Conservation (phyloP, 371 early-diverging fungal species). For the Rhizopus sp. region DNA sequence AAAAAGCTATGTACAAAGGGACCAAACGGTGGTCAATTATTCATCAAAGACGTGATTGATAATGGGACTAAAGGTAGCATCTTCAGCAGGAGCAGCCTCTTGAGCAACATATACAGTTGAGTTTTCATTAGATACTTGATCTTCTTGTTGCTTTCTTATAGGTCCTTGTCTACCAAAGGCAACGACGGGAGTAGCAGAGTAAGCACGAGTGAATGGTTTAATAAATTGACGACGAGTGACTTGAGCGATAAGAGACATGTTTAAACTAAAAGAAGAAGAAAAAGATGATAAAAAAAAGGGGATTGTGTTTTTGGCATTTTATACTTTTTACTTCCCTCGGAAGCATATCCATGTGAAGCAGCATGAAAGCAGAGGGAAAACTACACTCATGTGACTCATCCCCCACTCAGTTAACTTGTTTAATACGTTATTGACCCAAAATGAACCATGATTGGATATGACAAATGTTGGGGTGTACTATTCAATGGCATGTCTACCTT, state of each 20-base stretch:
- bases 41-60: conserved; percentile 30
- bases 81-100: conserved; percentile 18
- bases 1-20: conserved; percentile 6
- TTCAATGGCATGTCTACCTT: too few relatives aligned
- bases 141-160: conserved; percentile 2
- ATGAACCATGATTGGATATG: background rate
- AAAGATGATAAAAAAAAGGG: background rate
- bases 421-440: background rate
- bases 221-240: background rate
- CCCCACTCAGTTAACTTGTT: background rate
- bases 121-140: conserved; percentile 17
- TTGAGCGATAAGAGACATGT: background rate
- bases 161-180: conserved; percentile 3
- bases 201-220: conserved; percentile 3
- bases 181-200: conserved; percentile 5
- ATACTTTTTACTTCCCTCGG: background rate
- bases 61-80: conserved; percentile 27
- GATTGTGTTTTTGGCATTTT: background rate
- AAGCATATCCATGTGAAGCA: background rate
- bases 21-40: background rate
- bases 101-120: conserved; percentile 21
- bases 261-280: background rate
- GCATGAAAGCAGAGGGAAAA: background rate
- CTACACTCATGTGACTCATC: background rate
- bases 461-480: background rate